Evolutionary conservation across 73 alveolate species (phyloP), one percentile per base, ranked within the genome.

Genomic region (Paramecium bursaria): DNA sequence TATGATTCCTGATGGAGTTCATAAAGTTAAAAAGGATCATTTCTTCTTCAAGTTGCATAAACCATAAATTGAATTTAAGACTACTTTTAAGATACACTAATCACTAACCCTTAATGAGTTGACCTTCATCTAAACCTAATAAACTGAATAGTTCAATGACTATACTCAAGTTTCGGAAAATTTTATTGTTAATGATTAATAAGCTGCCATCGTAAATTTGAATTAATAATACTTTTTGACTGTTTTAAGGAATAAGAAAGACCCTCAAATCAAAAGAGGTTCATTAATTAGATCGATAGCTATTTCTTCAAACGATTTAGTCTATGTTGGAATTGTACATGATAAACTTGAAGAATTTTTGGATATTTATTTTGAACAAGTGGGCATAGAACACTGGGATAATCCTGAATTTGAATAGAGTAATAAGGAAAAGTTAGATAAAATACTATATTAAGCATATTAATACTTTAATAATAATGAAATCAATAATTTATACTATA

Each of bases 1-100:
- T 3, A 67, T 67, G 82, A 67, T 67, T 1, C 82, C 82, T 5
- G 82, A 67, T 67, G 82, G 82, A 42, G 82, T 67, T 4, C 82
- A 67, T 42, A 67, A 67, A 67, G 44, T 67, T 1, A 33, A 17
- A 67, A 25, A 42, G 14, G 82, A 67, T 35, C 33, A 67, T 21
- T 67, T 67, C 39, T 67, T 35, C 21, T 67, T 67, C 14, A 67
- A 67, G 33, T 42, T 67, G 6, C 3, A 5, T 14, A 67, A 67
- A 21, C 42, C 60, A 13, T 4, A 42, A 67, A 14, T 67, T 1
- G 4, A 67, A 3, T n/a, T n/a, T n/a, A n/a, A n/a, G n/a, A n/a
- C n/a, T n/a, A n/a, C n/a, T n/a, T n/a, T n/a, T n/a, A n/a, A n/a
- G n/a, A n/a, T n/a, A n/a, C n/a, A n/a, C n/a, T n/a, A n/a, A n/a